phyloP scores from a whole-genome alignment of 768 basidiomycete genomes.

The Suillus subalutaceus region DNA sequence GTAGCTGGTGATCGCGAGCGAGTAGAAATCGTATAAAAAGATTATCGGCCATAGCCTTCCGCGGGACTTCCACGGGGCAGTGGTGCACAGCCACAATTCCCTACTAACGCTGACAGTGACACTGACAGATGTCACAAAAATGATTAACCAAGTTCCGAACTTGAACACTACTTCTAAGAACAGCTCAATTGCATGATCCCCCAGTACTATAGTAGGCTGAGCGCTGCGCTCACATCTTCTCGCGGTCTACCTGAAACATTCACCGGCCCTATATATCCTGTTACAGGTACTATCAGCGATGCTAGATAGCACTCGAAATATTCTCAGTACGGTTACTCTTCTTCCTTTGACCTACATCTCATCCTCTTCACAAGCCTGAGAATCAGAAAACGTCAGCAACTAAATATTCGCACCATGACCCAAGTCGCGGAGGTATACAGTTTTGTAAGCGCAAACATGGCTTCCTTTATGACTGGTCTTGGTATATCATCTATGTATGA shows the following conservation, averaged over 20 bases:
- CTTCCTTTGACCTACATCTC: background rate
- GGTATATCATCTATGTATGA: slow-evolving; percentile 6
- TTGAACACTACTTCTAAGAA: too few species aligned
- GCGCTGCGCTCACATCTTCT: background rate
- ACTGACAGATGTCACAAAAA: too few species aligned
- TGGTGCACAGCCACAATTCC: too few species aligned
- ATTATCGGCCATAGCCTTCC: too few species aligned
- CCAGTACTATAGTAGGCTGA: too few species aligned
- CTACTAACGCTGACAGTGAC: too few species aligned
- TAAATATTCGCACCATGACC: background rate
- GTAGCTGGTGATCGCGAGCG: too few species aligned
- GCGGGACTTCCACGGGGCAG: too few species aligned
- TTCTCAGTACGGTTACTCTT: background rate
- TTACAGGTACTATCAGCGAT: background rate
- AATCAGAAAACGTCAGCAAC: background rate
- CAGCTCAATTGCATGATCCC: too few species aligned
- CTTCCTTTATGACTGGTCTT: background rate
- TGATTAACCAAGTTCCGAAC: too few species aligned
- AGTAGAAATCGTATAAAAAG: too few species aligned
- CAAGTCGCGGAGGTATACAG: background rate
- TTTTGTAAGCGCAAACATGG: background rate
- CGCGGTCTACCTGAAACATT: background rate
- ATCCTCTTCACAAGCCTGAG: background rate
- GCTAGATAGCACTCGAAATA: background rate
- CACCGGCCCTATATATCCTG: background rate